Evolutionary conservation across 1,284 basidiomycete genomes (phyloP), one percentile per base, ranked within the genome.

Genomic region (Lentinula novae-zelandiae): DNA sequence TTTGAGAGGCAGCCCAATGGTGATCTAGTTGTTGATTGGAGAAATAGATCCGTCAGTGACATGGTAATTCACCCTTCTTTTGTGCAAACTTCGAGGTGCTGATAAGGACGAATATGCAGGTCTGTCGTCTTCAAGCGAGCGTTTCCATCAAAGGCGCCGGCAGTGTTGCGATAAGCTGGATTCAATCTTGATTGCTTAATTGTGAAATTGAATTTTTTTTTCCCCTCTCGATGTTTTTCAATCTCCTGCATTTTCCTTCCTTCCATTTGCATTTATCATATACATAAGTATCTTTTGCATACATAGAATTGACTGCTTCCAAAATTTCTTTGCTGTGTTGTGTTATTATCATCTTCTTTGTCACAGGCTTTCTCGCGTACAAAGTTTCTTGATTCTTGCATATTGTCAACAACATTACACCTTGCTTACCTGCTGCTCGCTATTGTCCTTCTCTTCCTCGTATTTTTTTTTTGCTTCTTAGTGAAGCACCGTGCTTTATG

Each of bases 41-140:
- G 67, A 60, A 72, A 71, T 57, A 67, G 67, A 57, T 72, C 69
- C 53, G 71, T 75, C 33, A 70, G 69, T 58, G 70, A 72, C 54
- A 71, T 68, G 54, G 73, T 73, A 62, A 64, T 68, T 66, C 42
- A 9, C 22, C 58, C 17, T 31, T 58, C 50, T 17, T 56, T n/a
- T 9, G 13, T 42, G 65, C 53, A 49, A n/a, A 22, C 53, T 33
- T 33, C 31, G 27, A n/a, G 12, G 15, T 15, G 8, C 53, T 42
- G 40, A 50, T 34, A 33, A 12, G 15, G 33, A n/a, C 27, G 17
- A 12, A 17, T 40, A 7, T 44, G 8, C 4, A 53, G 51, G 51
- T 53, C 3, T 57, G 60, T 48, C 54, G 60, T 50, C 39, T 50
- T 5, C 48, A 61, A 40, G 55, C 60, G 5, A 50, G 27, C 13